These are phyloP conservation scores for Meyerozyma sp. DNA, from an alignment of 1,139 yeast genomes.

Conservation along the genomic window DNA sequence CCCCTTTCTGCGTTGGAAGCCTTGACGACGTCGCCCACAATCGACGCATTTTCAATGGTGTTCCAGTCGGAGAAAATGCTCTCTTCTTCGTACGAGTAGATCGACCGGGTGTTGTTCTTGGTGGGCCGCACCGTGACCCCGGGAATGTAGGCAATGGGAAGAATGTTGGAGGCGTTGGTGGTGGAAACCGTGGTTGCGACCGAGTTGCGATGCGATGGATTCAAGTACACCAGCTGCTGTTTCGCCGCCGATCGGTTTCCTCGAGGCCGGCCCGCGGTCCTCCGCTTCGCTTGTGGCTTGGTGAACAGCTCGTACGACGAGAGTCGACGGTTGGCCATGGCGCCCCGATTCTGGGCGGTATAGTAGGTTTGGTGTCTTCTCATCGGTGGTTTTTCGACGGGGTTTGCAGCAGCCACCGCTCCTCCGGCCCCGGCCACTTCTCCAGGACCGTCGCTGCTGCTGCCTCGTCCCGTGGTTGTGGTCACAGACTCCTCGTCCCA, in stretches of 20 bases:
- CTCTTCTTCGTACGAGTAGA: conserved; percentile 46
- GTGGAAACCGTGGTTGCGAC: conserved; percentile 63
- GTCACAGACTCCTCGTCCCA: conserved; percentile 4
- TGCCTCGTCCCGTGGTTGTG: conserved; percentile 13
- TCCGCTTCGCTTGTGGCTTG: conserved; percentile 25
- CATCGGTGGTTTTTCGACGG: conserved; percentile 8
- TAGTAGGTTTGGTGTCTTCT: conserved; percentile 3
- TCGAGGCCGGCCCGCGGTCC: conserved; percentile 13
- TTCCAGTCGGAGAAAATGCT: conserved; percentile 48
- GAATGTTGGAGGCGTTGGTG: conserved; percentile 72
- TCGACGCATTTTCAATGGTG: conserved; percentile 50
- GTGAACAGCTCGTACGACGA: conserved; percentile 45
- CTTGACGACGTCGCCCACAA: conserved; percentile 43
- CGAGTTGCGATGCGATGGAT: conserved; percentile 31
- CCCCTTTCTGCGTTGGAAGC: conserved; percentile 15
- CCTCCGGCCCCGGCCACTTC: conserved; percentile 4
- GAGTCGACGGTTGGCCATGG: conserved; percentile 21
- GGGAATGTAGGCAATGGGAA: conserved; percentile 93
- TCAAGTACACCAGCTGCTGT: conserved; percentile 15
- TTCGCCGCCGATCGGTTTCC: conserved; percentile 5
- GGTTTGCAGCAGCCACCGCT: neutral
- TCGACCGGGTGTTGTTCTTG: conserved; percentile 40
- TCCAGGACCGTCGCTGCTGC: conserved; percentile 9
- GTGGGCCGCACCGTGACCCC: conserved; percentile 75
- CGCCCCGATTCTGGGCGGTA: conserved; percentile 2